Percentiles rank a stretch among this genome's conserved stretches.
Conservation (phyloP, 352 stramenopile species). For the Peronospora destructor region DNA sequence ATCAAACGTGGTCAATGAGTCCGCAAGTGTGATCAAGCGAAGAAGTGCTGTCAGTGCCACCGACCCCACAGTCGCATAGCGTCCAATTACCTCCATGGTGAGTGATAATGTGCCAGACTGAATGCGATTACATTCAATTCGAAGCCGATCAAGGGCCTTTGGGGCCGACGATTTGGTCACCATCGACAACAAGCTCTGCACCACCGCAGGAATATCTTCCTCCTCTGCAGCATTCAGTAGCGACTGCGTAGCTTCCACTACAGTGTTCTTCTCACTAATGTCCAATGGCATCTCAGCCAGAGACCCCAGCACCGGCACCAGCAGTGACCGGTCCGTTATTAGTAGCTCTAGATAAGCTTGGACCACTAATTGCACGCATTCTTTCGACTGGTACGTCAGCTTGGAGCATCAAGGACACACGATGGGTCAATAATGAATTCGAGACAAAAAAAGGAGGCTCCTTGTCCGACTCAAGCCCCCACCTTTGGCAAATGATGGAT, state of each 20-base stretch:
- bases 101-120: conserved; percentile 43
- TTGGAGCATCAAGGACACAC: conserved; percentile 11
- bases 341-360: conserved; percentile 71
- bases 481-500: conserved; percentile 81
- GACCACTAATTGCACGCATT: conserved; percentile 72
- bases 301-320: conserved; percentile 74
- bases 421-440: neutral
- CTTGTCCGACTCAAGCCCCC: neutral
- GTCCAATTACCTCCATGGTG: conserved; percentile 60
- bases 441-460: neutral
- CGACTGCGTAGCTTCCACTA: conserved; percentile 59
- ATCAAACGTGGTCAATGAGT: conserved; percentile 51
- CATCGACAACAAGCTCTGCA: conserved; percentile 74
- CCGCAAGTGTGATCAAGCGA: conserved; percentile 35
- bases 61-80: conserved; percentile 49
- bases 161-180: conserved; percentile 41
- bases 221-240: conserved; percentile 68
- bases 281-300: conserved; percentile 68
- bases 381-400: conserved; percentile 76
- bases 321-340: conserved; percentile 59
- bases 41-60: conserved; percentile 41
- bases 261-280: conserved; percentile 47
- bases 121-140: conserved; percentile 55
- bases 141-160: conserved; percentile 47
- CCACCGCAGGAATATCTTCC: conserved; percentile 68